Evolutionary conservation across 148 eudicot species (phyloP).

Genomic region (Suaeda aralocaspica): DNA sequence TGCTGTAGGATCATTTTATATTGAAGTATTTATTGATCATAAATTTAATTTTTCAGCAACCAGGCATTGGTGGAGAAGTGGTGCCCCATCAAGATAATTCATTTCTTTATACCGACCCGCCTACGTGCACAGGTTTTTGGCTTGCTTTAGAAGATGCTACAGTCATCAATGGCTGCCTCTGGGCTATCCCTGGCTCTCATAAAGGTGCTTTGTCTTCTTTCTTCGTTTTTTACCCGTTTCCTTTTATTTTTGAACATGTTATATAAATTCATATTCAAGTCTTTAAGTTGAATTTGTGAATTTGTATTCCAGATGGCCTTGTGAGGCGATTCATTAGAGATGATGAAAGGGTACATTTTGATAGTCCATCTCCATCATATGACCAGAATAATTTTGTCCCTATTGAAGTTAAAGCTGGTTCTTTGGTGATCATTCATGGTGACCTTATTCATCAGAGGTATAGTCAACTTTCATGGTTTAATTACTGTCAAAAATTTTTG

Average conservation of each 20-base stretch:
- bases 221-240: no score
- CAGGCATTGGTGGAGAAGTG: slow-evolving; percentile 98
- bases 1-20: neutral
- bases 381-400: slow-evolving; percentile 80
- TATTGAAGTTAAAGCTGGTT: slow-evolving; percentile 90
- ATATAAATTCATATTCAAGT: neutral
- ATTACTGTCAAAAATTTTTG: neutral
- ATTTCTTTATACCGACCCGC: slow-evolving; percentile 84
- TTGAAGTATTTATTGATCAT: neutral
- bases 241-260: neutral
- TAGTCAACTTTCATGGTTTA: slow-evolving; percentile 9
- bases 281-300: neutral
- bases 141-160: slow-evolving; percentile 96
- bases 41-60: slow-evolving; percentile 68
- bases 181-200: slow-evolving; percentile 99
- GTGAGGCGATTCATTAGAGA: slow-evolving; percentile 86
- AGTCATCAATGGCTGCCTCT: slow-evolving; percentile 71
- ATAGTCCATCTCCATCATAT: slow-evolving; percentile 71
- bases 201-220: slow-evolving; percentile 40
- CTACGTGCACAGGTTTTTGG: slow-evolving; percentile 95
- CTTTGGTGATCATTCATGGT: slow-evolving; percentile 90
- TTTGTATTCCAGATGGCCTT: slow-evolving; percentile 53
- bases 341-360: slow-evolving; percentile 79
- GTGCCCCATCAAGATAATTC: slow-evolving; percentile 98
- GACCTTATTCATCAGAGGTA: slow-evolving; percentile 99